Percentiles rank a stretch among this genome's conserved stretches.
These are phyloP conservation scores for Aspergillus leporis DNA, from an alignment of 495 filamentous ascomycete genomes.

Conservation along the genomic window DNA sequence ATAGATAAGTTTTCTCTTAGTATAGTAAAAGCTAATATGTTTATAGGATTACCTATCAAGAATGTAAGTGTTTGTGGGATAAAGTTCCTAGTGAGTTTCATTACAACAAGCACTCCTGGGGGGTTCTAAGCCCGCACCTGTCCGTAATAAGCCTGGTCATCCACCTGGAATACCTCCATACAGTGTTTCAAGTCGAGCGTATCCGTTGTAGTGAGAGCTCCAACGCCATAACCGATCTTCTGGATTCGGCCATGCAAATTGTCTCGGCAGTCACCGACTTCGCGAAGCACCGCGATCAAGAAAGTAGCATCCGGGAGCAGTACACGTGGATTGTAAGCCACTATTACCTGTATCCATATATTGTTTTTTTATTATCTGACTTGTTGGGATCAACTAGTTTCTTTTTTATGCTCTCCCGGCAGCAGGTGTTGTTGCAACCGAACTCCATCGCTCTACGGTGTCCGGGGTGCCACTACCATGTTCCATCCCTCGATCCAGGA, in stretches of 20 bases:
- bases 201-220: conserved; percentile 43
- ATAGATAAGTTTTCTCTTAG: background rate
- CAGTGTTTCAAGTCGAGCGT: conserved; percentile 51
- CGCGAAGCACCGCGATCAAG: conserved; percentile 5
- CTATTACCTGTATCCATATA: background rate
- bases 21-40: background rate
- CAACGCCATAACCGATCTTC: conserved; percentile 37
- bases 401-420: conserved; percentile 13
- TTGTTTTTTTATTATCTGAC: background rate
- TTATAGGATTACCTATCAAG: conserved; percentile 1
- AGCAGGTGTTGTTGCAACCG: conserved; percentile 16
- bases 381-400: background rate
- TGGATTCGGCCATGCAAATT: conserved; percentile 46
- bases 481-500: conserved; percentile 9
- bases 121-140: background rate
- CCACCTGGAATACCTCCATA: conserved; percentile 44
- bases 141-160: conserved; percentile 8
- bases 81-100: conserved; percentile 22
- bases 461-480: conserved; percentile 10
- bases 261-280: conserved; percentile 37
- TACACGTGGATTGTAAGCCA: conserved; percentile 13
- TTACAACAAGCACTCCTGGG: conserved; percentile 27
- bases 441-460: conserved; percentile 12
- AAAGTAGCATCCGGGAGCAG: conserved; percentile 6
- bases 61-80: conserved; percentile 8